Evolutionary conservation across 2,329 filamentous ascomycete species (phyloP), one percentile per base, ranked within the genome.

Genomic region (Lasiodiplodia hormozganensis): DNA sequence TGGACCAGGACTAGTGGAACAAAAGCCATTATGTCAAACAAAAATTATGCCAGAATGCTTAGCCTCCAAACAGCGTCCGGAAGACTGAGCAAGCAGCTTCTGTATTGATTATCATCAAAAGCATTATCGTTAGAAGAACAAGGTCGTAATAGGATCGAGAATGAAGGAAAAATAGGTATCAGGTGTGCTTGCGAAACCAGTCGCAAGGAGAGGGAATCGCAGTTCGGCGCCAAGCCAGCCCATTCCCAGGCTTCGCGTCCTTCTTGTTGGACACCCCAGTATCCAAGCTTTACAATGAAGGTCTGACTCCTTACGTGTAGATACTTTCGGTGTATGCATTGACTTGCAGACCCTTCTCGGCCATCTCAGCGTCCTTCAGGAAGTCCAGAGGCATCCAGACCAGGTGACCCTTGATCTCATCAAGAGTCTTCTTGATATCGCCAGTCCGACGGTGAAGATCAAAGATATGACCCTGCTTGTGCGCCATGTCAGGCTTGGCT

Each of bases 381-480:
- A 97, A 98, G 56, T 94, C 88, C 74, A 98, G 79, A n/a, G 94
- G 94, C 90, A 97, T 95, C 92, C 93, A 96, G 7, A 98, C 95
- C 51, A 98, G 79, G 82, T 98, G 95, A 0, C 95, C 95, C 81
- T 89, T 90, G 72, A 98, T 88, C 75, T 90, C 85, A 74, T 93
- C 89, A 62, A 98, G 83, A 78, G 95, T 93, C 72, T 85, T 79
- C 18, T 92, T 86, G 7, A 96, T 89, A 67, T 96, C 90, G 28
- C 89, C 84, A 0, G 89, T 87, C 0, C 75, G 73, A 8, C 73
- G 69, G 79, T 91, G 93, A 69, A 88, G 88, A 77, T 96, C 93
- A 74, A 92, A 97, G 69, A 98, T 85, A 80, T 98, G 96, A 0
- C 96, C 95, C 3, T 93, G 83, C 79, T 93, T 96, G 70, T 82